A percentile compares a stretch with the other conserved stretches of the same genome.
phyloP scores from a whole-genome alignment of 805 yeast genomes.

The Cyberlindnera subsufficiens region DNA sequence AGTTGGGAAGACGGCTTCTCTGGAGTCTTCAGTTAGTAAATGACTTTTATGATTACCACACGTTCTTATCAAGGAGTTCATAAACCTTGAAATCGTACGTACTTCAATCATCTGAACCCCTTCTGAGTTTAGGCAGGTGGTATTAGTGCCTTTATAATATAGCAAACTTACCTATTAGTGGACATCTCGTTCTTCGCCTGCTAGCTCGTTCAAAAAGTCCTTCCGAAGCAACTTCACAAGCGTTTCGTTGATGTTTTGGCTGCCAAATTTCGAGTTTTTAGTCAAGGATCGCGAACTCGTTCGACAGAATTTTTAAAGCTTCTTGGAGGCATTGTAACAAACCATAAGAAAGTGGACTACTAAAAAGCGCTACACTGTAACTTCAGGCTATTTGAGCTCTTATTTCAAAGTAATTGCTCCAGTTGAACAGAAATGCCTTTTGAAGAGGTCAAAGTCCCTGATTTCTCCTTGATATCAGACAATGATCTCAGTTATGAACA shows the following conservation, averaged over 20 bases:
- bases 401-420: too few relatives aligned
- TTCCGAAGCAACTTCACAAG: neutral
- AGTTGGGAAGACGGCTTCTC: constrained; percentile 96
- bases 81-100: too few relatives aligned
- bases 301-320: neutral
- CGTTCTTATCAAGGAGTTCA: too few relatives aligned
- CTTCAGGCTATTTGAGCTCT: too few relatives aligned
- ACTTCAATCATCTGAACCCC: neutral
- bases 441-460: too few relatives aligned
- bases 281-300: neutral
- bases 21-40: constrained; percentile 18
- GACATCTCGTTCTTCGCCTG: neutral
- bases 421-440: too few relatives aligned
- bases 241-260: too few relatives aligned
- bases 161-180: constrained; percentile 12
- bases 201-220: neutral
- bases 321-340: too few relatives aligned
- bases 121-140: neutral
- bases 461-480: neutral
- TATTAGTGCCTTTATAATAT: too few relatives aligned
- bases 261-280: too few relatives aligned
- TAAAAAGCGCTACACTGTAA: too few relatives aligned
- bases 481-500: constrained; percentile 40
- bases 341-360: too few relatives aligned
- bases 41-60: neutral